Evolutionary conservation across 164 flowering plant genomes (phyloP), one percentile per base, ranked within the genome.

Genomic region (Amborella trichopoda): DNA sequence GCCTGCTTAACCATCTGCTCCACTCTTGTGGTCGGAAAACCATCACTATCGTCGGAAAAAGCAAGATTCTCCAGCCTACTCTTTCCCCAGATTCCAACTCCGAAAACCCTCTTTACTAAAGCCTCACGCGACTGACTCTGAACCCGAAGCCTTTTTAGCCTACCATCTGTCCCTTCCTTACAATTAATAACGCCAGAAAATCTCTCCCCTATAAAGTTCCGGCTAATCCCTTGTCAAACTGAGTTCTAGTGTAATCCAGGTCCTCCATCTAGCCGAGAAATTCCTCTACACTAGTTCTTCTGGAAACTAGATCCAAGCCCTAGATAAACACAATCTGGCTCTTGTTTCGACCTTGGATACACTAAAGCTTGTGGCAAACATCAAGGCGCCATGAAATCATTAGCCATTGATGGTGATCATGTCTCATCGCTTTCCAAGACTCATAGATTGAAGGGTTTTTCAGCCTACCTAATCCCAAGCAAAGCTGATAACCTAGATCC

Each of bases 361-460:
- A 16, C 11, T 22, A 27, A 4, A 49, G 49, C 66, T 61, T 60
- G 44, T 59, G 5, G 65, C 79, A 3, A 59, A 72, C 2, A 81
- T 5, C 58, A 70, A 16, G 78, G 87, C n/a, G 86, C 91, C 2
- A 81, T 86, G 9, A 90, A 90, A 60, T 75, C 83, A 14, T 44
- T 90, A 1, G 68, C 70, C 0, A 62, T 76, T 2, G 52, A 45
- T 1, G 60, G 61, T 2, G 68, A 76, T 19, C 75, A 65, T 48
- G 74, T 86, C 18, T 67, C 54, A 81, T 69, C 37, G 94, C 88
- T 22, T 94, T 85, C 60, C 97, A 86, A 52, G 95, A 90, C 56
- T 76, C 75, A 48, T 81, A 76, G 54, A 90, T 90, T n/a, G n/a
- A 47, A 69, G 97, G 2, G 94, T n/a, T 86, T 0, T 90, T 94